Percentiles rank a stretch among this genome's conserved stretches.
Evolutionary conservation across 108 stramenopile species (phyloP).

Genomic region (Ochromonas danica): DNA sequence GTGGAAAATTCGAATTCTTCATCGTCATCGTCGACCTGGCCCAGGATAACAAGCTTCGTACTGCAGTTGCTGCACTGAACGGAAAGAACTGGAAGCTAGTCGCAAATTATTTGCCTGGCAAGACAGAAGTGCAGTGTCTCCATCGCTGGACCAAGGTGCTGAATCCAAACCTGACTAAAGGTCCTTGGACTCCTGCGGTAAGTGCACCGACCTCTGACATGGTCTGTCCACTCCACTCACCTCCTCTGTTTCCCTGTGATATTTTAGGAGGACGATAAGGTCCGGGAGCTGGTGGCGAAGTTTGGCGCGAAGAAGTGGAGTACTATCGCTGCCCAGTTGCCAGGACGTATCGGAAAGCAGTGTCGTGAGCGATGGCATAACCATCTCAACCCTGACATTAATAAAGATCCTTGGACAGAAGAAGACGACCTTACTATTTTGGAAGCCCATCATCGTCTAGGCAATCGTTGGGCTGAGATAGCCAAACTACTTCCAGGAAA

Average conservation of each 20-base stretch:
- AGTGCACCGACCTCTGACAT: neutral
- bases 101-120: constrained; percentile 53
- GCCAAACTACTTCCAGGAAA: constrained; percentile 83
- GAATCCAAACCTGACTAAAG: constrained; percentile 50
- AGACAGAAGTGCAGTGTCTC: constrained; percentile 70
- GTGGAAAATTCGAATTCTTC: neutral
- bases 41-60: constrained; percentile 63
- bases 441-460: constrained; percentile 62
- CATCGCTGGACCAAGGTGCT: constrained; percentile 70
- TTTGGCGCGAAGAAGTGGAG: constrained; percentile 83
- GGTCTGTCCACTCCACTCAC: neutral
- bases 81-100: constrained; percentile 72
- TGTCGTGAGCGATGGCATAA: constrained; percentile 73
- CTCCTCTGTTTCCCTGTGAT: neutral
- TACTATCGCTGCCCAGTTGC: constrained; percentile 79
- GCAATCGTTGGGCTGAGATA: constrained; percentile 76
- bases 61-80: constrained; percentile 63
- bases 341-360: constrained; percentile 72
- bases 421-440: constrained; percentile 74
- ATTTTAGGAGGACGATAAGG: constrained; percentile 50
- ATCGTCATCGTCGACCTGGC: neutral
- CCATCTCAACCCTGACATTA: constrained; percentile 72
- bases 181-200: constrained; percentile 66
- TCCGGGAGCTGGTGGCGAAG: constrained; percentile 44
- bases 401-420: constrained; percentile 65